Conservation (phyloP, 1,284 basidiomycete species). For the Tremellales sp. region DNA sequence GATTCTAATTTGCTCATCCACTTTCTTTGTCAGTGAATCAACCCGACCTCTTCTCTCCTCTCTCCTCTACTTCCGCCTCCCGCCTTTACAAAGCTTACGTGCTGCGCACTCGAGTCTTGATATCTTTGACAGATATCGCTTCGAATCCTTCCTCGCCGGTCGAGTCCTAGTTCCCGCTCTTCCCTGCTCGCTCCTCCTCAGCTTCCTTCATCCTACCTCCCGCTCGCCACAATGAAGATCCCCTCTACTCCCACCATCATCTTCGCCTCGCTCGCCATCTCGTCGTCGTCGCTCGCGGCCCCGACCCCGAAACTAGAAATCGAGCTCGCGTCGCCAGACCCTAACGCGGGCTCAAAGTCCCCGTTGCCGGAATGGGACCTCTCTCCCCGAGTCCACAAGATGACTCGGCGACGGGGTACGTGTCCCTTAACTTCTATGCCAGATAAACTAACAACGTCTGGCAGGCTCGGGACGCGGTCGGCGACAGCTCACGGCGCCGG, state of each 20-base stretch:
- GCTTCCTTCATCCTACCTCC: neutral
- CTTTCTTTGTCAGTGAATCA: no score
- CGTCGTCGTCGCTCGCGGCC: slow-evolving; percentile 4
- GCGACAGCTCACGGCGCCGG: no score
- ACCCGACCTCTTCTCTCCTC: no score
- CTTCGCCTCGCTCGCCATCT: slow-evolving; percentile 4
- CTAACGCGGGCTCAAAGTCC: neutral
- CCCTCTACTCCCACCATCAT: slow-evolving; percentile 4
- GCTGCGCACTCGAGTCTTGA: slow-evolving; percentile 1
- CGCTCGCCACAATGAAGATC: slow-evolving; percentile 5
- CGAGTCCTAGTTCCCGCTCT: neutral
- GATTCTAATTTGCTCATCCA: no score
- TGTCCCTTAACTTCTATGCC: no score
- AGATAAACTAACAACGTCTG: no score
- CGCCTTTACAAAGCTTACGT: neutral
- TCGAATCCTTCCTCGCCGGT: neutral
- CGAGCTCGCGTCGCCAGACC: neutral
- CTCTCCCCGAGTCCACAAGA: no score
- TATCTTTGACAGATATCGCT: neutral
- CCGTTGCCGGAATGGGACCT: no score
- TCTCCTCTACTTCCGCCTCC: neutral
- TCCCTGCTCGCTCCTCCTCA: neutral
- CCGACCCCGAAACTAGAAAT: slow-evolving; percentile 3
- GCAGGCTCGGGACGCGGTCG: no score
- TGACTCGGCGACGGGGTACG: no score